These are phyloP conservation scores for Leccinum disarticulatum DNA, from an alignment of 768 basidiomycete species.

Conservation along the genomic window DNA sequence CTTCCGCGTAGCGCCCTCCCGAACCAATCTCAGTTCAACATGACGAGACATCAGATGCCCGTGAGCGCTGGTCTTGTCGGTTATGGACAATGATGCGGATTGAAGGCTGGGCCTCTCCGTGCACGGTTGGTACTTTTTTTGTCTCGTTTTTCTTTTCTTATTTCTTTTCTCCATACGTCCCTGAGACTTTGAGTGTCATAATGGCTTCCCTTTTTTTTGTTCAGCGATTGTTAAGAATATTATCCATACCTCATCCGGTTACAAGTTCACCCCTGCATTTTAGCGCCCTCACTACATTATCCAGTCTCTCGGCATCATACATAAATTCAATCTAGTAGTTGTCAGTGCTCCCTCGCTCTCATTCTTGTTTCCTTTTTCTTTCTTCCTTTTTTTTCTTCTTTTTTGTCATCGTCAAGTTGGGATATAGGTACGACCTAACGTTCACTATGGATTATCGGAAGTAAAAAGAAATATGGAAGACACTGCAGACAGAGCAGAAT, in stretches of 20 bases:
- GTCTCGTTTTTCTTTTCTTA: background rate
- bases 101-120: slow-evolving; percentile 33
- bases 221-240: slow-evolving; percentile 19
- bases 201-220: background rate
- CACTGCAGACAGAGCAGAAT: slow-evolving; percentile 4
- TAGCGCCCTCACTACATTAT: slow-evolving; percentile 27
- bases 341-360: slow-evolving; percentile 6
- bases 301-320: slow-evolving; percentile 25
- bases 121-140: slow-evolving; percentile 14
- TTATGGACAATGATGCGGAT: slow-evolving; percentile 20
- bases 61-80: slow-evolving; percentile 3
- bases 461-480: slow-evolving; percentile 10
- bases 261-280: slow-evolving; percentile 19
- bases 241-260: slow-evolving; percentile 9
- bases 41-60: slow-evolving; percentile 29
- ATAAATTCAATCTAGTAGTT: slow-evolving; percentile 29
- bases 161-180: background rate
- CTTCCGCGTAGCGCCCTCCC: slow-evolving; percentile 56
- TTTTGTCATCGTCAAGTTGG: slow-evolving; percentile 15
- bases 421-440: slow-evolving; percentile 14
- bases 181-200: slow-evolving; percentile 1
- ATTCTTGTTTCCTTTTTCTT: background rate
- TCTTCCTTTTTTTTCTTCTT: background rate
- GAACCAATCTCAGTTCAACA: slow-evolving; percentile 44
- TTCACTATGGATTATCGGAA: slow-evolving; percentile 14